These are phyloP conservation scores for Saccharomyces hybrid DNA, from an alignment of 1,139 yeast genomes.

Conservation along the genomic window DNA sequence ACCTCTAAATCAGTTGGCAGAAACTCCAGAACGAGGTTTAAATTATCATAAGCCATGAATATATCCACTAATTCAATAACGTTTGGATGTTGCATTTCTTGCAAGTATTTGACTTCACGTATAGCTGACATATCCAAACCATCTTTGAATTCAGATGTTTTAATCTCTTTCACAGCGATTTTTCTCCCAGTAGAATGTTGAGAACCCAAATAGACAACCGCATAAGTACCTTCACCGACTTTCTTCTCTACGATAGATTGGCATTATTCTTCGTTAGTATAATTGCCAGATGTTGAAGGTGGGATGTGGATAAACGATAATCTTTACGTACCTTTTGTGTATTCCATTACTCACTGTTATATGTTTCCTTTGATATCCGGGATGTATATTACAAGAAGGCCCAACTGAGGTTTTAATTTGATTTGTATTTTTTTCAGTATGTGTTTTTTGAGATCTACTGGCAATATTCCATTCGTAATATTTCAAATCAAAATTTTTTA, in stretches of 20 bases:
- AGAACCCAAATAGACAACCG: constrained; percentile 81
- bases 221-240: constrained; percentile 99
- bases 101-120: constrained; percentile 87
- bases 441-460: not conserved
- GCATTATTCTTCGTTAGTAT: not conserved
- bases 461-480: not conserved
- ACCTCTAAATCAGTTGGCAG: constrained; percentile 89
- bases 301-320: not conserved
- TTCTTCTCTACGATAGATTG: constrained; percentile 45
- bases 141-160: constrained; percentile 88
- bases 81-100: constrained; percentile 75
- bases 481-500: not conserved
- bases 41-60: constrained; percentile 59
- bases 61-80: constrained; percentile 86
- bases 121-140: constrained; percentile 97
- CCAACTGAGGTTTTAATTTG: not conserved
- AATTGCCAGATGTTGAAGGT: not conserved
- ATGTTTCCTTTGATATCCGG: not conserved
- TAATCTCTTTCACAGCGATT: constrained; percentile 92
- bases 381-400: too few relatives aligned
- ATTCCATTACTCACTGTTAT: not conserved
- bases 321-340: not conserved
- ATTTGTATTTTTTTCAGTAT: not conserved
- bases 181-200: constrained; percentile 46
- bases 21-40: constrained; percentile 84